phyloP scores from a whole-genome alignment of 441 rosid genomes.

The Arabidopsis hybrid region DNA sequence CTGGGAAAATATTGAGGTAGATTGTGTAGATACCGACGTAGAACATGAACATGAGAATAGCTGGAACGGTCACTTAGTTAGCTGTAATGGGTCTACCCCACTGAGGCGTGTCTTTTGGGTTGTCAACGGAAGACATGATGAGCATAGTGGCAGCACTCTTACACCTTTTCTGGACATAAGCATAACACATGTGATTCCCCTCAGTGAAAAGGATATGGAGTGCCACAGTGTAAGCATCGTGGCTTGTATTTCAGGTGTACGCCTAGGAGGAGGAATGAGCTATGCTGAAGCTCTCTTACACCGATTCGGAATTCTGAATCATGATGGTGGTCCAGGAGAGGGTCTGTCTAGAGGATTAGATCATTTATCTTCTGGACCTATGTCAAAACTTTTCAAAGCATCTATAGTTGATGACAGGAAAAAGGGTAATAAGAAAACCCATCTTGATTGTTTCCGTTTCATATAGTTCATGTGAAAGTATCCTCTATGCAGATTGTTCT shows the following conservation, averaged over 20 bases:
- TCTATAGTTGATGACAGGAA: slow-evolving; percentile 60
- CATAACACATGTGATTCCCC: slow-evolving; percentile 85
- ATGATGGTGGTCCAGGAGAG: slow-evolving; percentile 95
- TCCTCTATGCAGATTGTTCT: slow-evolving; percentile 10
- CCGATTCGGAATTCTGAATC: slow-evolving; percentile 76
- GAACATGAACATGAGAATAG: slow-evolving; percentile 52
- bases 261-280: slow-evolving; percentile 95
- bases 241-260: slow-evolving; percentile 82
- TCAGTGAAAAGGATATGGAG: slow-evolving; percentile 80
- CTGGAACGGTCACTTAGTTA: slow-evolving; percentile 51
- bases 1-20: slow-evolving; percentile 87
- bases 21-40: slow-evolving; percentile 80
- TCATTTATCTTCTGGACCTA: slow-evolving; percentile 82
- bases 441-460: slow-evolving; percentile 18
- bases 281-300: slow-evolving; percentile 70
- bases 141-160: slow-evolving; percentile 48
- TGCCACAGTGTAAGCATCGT: slow-evolving; percentile 81
- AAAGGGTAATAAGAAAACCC: slow-evolving; percentile 51
- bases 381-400: slow-evolving; percentile 82
- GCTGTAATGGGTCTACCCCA: slow-evolving; percentile 58
- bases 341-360: slow-evolving; percentile 85
- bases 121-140: slow-evolving; percentile 59
- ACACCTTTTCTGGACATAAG: slow-evolving; percentile 81
- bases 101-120: slow-evolving; percentile 94
- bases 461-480: slow-evolving; percentile 11